These are phyloP conservation scores for Lepiota venenata DNA, from an alignment of 768 basidiomycete species.

Conservation along the genomic window DNA sequence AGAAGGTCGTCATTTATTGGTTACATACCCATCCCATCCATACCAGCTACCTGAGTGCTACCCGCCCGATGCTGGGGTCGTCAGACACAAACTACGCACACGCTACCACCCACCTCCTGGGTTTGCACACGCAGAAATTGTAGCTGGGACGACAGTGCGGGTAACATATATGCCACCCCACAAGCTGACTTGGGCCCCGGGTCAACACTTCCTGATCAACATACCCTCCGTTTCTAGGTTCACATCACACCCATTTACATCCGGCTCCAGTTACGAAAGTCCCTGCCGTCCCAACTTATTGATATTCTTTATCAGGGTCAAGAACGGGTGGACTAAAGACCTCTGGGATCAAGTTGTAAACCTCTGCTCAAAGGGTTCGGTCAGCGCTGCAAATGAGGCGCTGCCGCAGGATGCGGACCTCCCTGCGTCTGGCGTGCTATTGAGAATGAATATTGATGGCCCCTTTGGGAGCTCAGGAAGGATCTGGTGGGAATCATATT, in stretches of 20 bases:
- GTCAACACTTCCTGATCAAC: conserved; percentile 73
- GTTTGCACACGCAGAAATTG: conserved; percentile 31
- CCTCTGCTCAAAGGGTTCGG: conserved; percentile 27
- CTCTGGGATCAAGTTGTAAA: conserved; percentile 55
- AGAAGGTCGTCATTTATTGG: not conserved
- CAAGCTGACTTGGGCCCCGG: conserved; percentile 64
- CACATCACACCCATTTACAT: conserved; percentile 73
- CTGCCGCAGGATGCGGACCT: conserved; percentile 23
- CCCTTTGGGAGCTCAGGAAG: conserved; percentile 67
- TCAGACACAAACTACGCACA: not conserved
- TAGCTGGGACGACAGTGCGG: conserved; percentile 69
- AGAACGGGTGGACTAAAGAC: conserved; percentile 64
- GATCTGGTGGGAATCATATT: conserved; percentile 54
- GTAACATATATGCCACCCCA: conserved; percentile 59
- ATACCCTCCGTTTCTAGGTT: conserved; percentile 61
- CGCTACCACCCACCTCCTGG: conserved; percentile 56
- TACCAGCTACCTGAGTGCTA: not conserved
- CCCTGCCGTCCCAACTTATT: conserved; percentile 44
- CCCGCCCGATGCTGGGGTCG: not conserved
- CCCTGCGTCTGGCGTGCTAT: conserved; percentile 45
- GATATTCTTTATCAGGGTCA: conserved; percentile 65
- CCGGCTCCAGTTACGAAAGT: conserved; percentile 55
- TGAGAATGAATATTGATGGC: conserved; percentile 60
- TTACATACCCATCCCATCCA: not conserved
- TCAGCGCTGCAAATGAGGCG: conserved; percentile 24